Evolutionary conservation across 352 stramenopile species (phyloP).

Genomic region (Phytophthora lateralis): DNA sequence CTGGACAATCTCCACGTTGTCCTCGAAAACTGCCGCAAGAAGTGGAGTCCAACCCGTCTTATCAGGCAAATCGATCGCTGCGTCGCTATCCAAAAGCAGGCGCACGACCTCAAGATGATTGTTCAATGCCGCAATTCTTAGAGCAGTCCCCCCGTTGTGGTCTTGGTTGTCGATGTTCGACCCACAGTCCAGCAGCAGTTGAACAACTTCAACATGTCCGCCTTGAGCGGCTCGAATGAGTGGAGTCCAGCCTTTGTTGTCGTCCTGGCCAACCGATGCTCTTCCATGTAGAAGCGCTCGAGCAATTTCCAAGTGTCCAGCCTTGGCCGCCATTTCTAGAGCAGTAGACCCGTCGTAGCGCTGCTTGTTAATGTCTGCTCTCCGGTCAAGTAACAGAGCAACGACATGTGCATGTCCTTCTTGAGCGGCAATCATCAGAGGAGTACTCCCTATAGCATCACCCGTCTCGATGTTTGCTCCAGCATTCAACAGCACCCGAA

Average conservation of each 20-base stretch:
- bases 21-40: slow-evolving; percentile 19
- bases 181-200: slow-evolving; percentile 13
- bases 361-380: slow-evolving; percentile 16
- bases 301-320: slow-evolving; percentile 14
- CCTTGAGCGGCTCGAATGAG: slow-evolving; percentile 18
- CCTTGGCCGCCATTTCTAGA: slow-evolving; percentile 10
- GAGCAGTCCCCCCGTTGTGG: slow-evolving; percentile 26
- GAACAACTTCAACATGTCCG: slow-evolving; percentile 22
- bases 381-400: slow-evolving; percentile 16
- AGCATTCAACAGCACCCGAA: slow-evolving; percentile 16
- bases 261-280: slow-evolving; percentile 11
- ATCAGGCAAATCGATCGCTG: slow-evolving; percentile 19
- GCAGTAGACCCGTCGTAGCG: slow-evolving; percentile 18
- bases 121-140: slow-evolving; percentile 30
- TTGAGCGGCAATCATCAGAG: slow-evolving; percentile 18
- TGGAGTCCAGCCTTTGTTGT: slow-evolving; percentile 18
- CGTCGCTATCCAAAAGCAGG: slow-evolving; percentile 16
- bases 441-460: slow-evolving; percentile 14
- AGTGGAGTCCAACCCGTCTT: slow-evolving; percentile 26
- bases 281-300: slow-evolving; percentile 21
- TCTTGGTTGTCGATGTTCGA: slow-evolving; percentile 26
- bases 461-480: slow-evolving; percentile 16
- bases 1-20: slow-evolving; percentile 25
- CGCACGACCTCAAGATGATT: slow-evolving; percentile 17
- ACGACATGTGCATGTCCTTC: slow-evolving; percentile 18